These are phyloP conservation scores for Parastagonospora nodorum DNA, from an alignment of 2,329 filamentous ascomycete genomes.

Conservation along the genomic window DNA sequence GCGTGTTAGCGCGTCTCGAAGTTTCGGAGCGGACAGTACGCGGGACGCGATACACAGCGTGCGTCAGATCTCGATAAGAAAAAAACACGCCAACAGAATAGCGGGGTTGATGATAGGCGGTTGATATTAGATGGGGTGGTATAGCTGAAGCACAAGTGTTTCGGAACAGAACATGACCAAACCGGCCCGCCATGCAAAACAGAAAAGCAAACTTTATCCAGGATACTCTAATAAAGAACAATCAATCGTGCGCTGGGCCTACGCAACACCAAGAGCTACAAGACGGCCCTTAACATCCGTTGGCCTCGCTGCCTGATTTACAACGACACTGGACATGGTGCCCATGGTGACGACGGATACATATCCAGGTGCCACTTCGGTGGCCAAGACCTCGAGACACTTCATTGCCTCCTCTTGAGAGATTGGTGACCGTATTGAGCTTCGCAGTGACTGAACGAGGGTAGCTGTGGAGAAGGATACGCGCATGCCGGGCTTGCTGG, in stretches of 20 bases:
- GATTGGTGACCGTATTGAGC: conserved; percentile 53
- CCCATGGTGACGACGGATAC: conserved; percentile 47
- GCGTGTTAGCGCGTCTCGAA: background rate
- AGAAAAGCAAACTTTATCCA: background rate
- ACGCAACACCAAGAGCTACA: conserved; percentile 30
- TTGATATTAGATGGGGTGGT: background rate
- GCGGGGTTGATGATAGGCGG: background rate
- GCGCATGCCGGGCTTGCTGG: conserved; percentile 40
- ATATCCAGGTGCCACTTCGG: conserved; percentile 52
- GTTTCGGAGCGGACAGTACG: background rate
- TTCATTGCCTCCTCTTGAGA: conserved; percentile 51
- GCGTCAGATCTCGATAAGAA: background rate
- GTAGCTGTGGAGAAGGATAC: conserved; percentile 52
- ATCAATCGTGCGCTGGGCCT: background rate
- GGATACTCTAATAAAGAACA: background rate
- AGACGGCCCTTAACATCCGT: conserved; percentile 40
- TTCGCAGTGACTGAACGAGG: conserved; percentile 50
- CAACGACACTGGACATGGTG: conserved; percentile 50
- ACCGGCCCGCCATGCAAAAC: background rate
- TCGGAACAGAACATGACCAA: conserved; percentile 1
- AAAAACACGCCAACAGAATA: background rate
- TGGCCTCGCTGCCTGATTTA: conserved; percentile 44
- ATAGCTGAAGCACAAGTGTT: background rate
- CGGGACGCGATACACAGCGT: background rate
- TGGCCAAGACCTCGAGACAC: conserved; percentile 50